A percentile compares a stretch with the other conserved stretches of the same genome.
phyloP scores from a whole-genome alignment of 1,139 yeast species.

The Saccharomycopsis hybrid region DNA sequence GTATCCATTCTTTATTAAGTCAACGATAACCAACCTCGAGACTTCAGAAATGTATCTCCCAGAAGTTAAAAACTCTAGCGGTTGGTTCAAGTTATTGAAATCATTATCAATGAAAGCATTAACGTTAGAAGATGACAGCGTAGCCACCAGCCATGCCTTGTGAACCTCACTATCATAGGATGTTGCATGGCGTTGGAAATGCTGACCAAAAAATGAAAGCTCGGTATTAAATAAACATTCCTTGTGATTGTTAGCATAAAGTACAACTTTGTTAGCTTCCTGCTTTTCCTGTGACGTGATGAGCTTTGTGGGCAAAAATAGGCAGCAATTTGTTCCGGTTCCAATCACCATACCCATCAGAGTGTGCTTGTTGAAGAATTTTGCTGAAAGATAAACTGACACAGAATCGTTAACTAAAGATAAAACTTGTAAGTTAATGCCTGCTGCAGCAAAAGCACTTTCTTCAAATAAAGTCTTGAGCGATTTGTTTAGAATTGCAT shows the following conservation, averaged over 20 bases:
- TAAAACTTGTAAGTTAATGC: constrained; percentile 23
- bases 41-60: constrained; percentile 55
- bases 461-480: constrained; percentile 38
- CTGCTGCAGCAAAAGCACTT: constrained; percentile 22
- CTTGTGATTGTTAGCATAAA: constrained; percentile 13
- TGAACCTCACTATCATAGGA: constrained; percentile 37
- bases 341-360: constrained; percentile 30
- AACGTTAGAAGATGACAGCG: background rate
- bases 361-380: constrained; percentile 24
- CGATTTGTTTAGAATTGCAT: constrained; percentile 33
- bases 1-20: constrained; percentile 28
- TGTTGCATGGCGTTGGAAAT: constrained; percentile 24
- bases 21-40: constrained; percentile 37
- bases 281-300: constrained; percentile 5
- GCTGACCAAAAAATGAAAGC: constrained; percentile 30
- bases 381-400: constrained; percentile 28
- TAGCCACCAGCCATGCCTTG: constrained; percentile 28
- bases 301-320: constrained; percentile 17
- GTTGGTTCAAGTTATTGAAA: constrained; percentile 40
- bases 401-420: constrained; percentile 32
- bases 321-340: constrained; percentile 31
- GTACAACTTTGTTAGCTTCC: background rate
- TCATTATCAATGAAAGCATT: constrained; percentile 19
- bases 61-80: constrained; percentile 46
- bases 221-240: constrained; percentile 29